phyloP scores from a whole-genome alignment of 306 rosid species.

The Astragalus membranaceus region DNA sequence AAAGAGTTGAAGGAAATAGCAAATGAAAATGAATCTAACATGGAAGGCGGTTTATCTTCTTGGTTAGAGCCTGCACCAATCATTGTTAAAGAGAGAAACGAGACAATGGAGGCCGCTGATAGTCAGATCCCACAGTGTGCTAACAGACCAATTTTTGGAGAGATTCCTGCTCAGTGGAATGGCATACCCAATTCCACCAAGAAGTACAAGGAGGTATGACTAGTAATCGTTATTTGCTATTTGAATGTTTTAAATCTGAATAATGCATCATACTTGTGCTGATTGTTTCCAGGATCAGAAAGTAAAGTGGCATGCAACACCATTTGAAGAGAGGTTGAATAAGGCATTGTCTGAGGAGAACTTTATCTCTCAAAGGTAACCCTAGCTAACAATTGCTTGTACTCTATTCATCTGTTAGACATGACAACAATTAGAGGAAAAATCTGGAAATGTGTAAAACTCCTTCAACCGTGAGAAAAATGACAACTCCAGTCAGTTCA shows the following conservation, averaged over 20 bases:
- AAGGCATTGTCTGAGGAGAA: slow-evolving; percentile 80
- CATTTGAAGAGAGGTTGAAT: slow-evolving; percentile 81
- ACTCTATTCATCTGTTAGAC: not conserved
- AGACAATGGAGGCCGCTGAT: slow-evolving; percentile 19
- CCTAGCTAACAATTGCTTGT: not conserved
- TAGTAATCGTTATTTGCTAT: not conserved
- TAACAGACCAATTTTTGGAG: slow-evolving; percentile 69
- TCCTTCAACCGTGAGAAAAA: not conserved
- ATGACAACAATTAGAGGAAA: not conserved
- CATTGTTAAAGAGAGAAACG: slow-evolving; percentile 25
- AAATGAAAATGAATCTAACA: slow-evolving; percentile 31
- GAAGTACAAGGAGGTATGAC: slow-evolving; percentile 80
- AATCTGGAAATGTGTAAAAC: not conserved
- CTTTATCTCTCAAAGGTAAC: slow-evolving; percentile 49
- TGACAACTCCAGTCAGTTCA: not conserved
- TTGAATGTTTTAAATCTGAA: not conserved
- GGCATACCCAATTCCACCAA: slow-evolving; percentile 93
- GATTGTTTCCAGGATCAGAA: slow-evolving; percentile 68
- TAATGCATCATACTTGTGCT: slow-evolving; percentile 1
- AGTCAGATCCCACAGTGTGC: slow-evolving; percentile 29
- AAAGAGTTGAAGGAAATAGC: slow-evolving; percentile 22
- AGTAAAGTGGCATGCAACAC: slow-evolving; percentile 96
- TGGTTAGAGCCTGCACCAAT: slow-evolving; percentile 60
- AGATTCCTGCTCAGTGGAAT: slow-evolving; percentile 52
- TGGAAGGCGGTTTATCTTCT: slow-evolving; percentile 59